Conservation (phyloP, 192 early-diverging fungal species). For the Rhizoclosmatium globosum region DNA sequence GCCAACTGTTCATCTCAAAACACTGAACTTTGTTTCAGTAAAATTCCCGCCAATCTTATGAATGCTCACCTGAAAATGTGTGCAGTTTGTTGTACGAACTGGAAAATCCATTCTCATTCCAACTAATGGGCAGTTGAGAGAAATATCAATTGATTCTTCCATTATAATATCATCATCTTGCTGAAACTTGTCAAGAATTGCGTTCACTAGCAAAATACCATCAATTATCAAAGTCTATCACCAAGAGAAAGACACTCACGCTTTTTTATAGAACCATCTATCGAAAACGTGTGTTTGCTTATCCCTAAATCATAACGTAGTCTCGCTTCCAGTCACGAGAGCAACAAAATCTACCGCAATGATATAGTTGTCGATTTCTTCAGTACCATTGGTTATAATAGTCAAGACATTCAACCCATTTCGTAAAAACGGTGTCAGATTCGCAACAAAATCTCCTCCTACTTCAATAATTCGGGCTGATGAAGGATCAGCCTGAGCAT, state of each 20-base stretch:
- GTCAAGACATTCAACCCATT: not conserved
- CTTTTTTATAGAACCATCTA: not conserved
- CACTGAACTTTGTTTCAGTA: conserved; percentile 66
- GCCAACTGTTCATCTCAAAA: conserved; percentile 71
- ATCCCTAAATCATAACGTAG: too few species aligned
- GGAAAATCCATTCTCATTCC: conserved; percentile 54
- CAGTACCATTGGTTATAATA: not conserved
- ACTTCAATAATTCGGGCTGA: not conserved
- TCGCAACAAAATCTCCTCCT: not conserved
- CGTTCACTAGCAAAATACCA: not conserved
- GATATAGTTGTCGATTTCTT: not conserved
- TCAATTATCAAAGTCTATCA: not conserved
- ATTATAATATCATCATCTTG: conserved; percentile 2
- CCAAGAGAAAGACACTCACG: not conserved
- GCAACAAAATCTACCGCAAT: not conserved
- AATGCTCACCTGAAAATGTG: conserved; percentile 7
- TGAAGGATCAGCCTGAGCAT: too few species aligned
- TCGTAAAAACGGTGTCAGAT: not conserved
- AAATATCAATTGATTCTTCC: conserved; percentile 47
- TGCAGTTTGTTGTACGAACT: not conserved
- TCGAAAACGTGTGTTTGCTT: too few species aligned
- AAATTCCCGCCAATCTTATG: not conserved
- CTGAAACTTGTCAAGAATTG: not conserved
- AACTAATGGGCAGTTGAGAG: conserved; percentile 67
- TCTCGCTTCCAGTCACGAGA: not conserved